phyloP scores from a whole-genome alignment of 176 grass and related monocot species.

The Chloris gayana region DNA sequence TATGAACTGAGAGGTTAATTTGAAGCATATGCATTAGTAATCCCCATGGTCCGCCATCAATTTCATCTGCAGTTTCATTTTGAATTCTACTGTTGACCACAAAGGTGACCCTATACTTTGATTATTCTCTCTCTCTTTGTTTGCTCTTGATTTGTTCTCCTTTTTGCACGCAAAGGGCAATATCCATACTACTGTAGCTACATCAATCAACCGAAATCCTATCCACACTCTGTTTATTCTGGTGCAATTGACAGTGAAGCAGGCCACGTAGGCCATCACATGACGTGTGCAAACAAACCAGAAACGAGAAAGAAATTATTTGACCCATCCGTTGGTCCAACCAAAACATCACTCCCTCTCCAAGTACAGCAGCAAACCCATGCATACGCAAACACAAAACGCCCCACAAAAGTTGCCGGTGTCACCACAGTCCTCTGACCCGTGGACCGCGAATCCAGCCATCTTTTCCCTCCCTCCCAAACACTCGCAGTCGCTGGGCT shows the following conservation, averaged over 20 bases:
- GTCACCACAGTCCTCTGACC: not conserved
- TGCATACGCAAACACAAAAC: not conserved
- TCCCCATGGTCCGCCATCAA: too few relatives aligned
- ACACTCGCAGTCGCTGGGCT: slow-evolving; percentile 2
- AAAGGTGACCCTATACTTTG: not conserved
- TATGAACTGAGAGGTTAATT: too few relatives aligned
- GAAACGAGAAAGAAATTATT: slow-evolving; percentile 27
- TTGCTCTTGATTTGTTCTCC: not conserved
- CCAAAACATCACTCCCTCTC: not conserved
- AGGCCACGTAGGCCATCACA: slow-evolving; percentile 20
- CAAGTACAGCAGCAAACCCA: not conserved
- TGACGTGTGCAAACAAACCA: slow-evolving; percentile 10
- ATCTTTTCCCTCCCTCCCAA: slow-evolving; percentile 5
- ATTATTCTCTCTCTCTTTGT: not conserved
- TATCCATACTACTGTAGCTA: not conserved
- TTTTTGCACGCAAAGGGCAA: not conserved
- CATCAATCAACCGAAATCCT: not conserved
- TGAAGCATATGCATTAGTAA: not conserved
- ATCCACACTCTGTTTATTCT: not conserved
- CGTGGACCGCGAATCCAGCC: slow-evolving; percentile 21
- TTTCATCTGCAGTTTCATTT: not conserved
- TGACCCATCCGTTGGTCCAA: slow-evolving; percentile 9
- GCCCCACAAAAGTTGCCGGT: not conserved
- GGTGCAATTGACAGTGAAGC: not conserved
- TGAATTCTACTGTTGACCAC: not conserved